Percentiles rank a stretch among this genome's conserved stretches.
phyloP scores from a whole-genome alignment of 176 grass and related monocot species.

The Eragrostis curvula region DNA sequence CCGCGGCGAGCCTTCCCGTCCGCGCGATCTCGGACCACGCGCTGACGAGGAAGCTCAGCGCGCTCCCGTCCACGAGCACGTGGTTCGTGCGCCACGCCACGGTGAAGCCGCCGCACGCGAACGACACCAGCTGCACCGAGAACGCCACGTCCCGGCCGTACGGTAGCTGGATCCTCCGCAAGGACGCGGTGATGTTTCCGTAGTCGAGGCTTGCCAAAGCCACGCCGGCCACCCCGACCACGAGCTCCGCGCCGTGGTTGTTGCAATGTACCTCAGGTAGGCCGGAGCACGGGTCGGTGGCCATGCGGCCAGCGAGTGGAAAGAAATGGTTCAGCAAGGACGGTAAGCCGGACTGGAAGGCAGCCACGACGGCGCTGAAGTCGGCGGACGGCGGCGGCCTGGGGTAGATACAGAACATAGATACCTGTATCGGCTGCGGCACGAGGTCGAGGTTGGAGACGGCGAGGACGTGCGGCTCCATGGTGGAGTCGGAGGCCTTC shows the following conservation, averaged over 20 bases:
- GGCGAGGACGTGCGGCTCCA: neutral
- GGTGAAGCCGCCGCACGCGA: slow-evolving; percentile 55
- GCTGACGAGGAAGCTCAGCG: slow-evolving; percentile 13
- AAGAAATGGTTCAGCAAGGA: slow-evolving; percentile 46
- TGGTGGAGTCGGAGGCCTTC: slow-evolving; percentile 28
- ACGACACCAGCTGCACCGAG: slow-evolving; percentile 52
- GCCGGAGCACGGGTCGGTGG: neutral
- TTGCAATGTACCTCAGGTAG: slow-evolving; percentile 35
- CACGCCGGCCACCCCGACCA: slow-evolving; percentile 32
- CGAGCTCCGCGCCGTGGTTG: slow-evolving; percentile 57
- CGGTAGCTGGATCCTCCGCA: slow-evolving; percentile 30
- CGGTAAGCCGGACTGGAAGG: slow-evolving; percentile 28
- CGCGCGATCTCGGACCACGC: slow-evolving; percentile 35
- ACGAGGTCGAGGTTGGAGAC: slow-evolving; percentile 49
- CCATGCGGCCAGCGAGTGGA: slow-evolving; percentile 35
- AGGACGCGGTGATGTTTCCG: neutral
- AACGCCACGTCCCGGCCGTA: slow-evolving; percentile 25
- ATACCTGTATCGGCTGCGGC: neutral
- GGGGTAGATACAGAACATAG: slow-evolving; percentile 44
- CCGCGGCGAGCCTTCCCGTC: neutral
- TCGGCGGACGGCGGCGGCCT: neutral
- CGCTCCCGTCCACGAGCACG: slow-evolving; percentile 39
- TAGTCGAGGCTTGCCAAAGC: slow-evolving; percentile 39
- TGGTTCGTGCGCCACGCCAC: slow-evolving; percentile 57
- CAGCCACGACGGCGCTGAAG: slow-evolving; percentile 21